These are phyloP conservation scores for Fusarium chlamydosporum DNA, from an alignment of 2,329 filamentous ascomycete species.

Conservation along the genomic window DNA sequence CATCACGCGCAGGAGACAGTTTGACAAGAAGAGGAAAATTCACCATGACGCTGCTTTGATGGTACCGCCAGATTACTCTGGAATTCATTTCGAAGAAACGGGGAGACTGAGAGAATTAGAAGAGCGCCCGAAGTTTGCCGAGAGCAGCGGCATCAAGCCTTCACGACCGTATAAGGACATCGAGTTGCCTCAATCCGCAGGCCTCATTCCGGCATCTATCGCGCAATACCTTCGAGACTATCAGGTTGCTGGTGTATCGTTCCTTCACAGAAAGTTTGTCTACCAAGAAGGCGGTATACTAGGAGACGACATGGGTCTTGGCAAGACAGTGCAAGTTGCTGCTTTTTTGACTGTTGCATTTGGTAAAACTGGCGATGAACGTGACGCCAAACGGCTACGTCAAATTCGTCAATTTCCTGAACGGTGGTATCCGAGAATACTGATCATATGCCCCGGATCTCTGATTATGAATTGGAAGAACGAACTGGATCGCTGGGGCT, in stretches of 20 bases:
- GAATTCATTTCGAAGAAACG: conserved; percentile 76
- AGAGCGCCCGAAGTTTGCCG: conserved; percentile 78
- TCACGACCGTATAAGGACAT: conserved; percentile 82
- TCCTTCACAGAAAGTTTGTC: conserved; percentile 90
- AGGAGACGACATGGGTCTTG: conserved; percentile 97
- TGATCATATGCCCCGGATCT: conserved; percentile 91
- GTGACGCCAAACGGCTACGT: conserved; percentile 88
- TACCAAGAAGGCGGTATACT: conserved; percentile 92
- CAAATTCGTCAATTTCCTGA: conserved; percentile 77
- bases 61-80: conserved; percentile 82
- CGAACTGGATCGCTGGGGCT: conserved; percentile 91
- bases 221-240: conserved; percentile 94
- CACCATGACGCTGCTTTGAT: conserved; percentile 78
- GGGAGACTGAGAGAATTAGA: conserved; percentile 58
- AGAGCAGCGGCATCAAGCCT: conserved; percentile 69
- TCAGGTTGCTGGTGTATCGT: conserved; percentile 86
- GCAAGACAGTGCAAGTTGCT: conserved; percentile 96
- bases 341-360: conserved; percentile 93
- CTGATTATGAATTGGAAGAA: conserved; percentile 92
- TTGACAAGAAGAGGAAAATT: conserved; percentile 72
- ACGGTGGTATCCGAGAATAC: conserved; percentile 80
- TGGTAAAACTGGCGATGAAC: conserved; percentile 91
- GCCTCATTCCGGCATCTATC: conserved; percentile 87
- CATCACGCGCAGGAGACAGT: conserved; percentile 77
- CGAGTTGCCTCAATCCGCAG: conserved; percentile 79